A percentile compares a stretch with the other conserved stretches of the same genome.
Evolutionary conservation across 768 basidiomycete genomes (phyloP).

Genomic region (Termitomyces sp.): DNA sequence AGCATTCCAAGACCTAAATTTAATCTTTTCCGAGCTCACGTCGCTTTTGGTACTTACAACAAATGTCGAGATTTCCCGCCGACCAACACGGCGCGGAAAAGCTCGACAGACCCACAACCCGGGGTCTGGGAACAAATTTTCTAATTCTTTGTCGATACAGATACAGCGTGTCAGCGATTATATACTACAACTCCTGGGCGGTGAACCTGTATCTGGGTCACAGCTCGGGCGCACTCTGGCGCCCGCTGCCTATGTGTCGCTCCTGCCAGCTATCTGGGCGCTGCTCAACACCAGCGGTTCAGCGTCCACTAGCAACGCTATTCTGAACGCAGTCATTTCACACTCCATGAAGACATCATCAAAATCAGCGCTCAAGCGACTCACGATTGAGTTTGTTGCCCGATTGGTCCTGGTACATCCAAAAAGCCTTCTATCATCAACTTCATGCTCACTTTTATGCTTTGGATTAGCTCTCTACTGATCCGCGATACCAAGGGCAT

Average conservation of each 20-base stretch:
- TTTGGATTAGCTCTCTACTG: constrained; percentile 52
- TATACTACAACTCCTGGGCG: constrained; percentile 54
- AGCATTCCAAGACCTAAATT: constrained; percentile 64
- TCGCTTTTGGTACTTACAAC: constrained; percentile 55
- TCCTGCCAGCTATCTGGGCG: constrained; percentile 80
- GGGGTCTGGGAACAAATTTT: background rate
- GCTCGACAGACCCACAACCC: constrained; percentile 12
- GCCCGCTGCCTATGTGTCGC: constrained; percentile 53
- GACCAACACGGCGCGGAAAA: constrained; percentile 17
- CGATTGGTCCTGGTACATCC: constrained; percentile 64
- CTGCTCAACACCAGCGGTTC: constrained; percentile 47
- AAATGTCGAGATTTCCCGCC: constrained; percentile 17
- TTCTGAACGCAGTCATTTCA: constrained; percentile 56
- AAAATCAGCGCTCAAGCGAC: constrained; percentile 58
- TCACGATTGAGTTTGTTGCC: constrained; percentile 74
- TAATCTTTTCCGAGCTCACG: constrained; percentile 74
- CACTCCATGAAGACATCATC: constrained; percentile 62
- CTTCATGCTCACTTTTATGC: background rate
- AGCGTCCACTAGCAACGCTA: constrained; percentile 22
- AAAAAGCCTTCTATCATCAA: constrained; percentile 1
- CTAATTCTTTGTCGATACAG: constrained; percentile 31
- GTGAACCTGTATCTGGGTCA: constrained; percentile 37
- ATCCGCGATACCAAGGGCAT: constrained; percentile 46
- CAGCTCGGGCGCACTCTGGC: constrained; percentile 53
- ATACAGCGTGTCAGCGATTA: constrained; percentile 55